Evolutionary conservation across 495 filamentous ascomycete genomes (phyloP).

Genomic region (Barbatosphaeria neglecta): DNA sequence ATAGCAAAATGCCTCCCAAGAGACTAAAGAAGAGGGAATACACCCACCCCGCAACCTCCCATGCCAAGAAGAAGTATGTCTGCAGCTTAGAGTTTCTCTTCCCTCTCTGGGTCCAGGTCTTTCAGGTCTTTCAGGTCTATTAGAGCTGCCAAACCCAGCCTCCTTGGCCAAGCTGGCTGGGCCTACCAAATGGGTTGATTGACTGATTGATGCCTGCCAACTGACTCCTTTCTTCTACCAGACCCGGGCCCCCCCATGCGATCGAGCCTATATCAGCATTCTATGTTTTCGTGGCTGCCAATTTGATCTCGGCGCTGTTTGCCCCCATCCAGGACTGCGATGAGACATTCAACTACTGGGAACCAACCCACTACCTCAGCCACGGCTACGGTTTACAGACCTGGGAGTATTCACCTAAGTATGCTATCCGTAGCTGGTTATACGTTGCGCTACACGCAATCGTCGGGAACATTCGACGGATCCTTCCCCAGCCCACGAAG

Average conservation of each 20-base stretch:
- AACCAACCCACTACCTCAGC: conserved; percentile 86
- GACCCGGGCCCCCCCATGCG: conserved; percentile 45
- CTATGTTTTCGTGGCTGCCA: conserved; percentile 61
- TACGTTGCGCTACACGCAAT: conserved; percentile 80
- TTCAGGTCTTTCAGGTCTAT: too few relatives aligned
- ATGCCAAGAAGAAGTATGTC: conserved; percentile 34
- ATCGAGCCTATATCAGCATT: conserved; percentile 64
- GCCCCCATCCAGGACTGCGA: conserved; percentile 97
- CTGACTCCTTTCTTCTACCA: conserved; percentile 16
- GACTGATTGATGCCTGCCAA: too few relatives aligned
- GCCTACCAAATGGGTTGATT: too few relatives aligned
- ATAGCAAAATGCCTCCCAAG: conserved; percentile 20
- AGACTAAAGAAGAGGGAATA: conserved; percentile 16
- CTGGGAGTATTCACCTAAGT: conserved; percentile 97
- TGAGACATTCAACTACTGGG: conserved; percentile 99
- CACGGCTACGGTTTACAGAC: conserved; percentile 93
- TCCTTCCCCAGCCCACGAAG: conserved; percentile 49
- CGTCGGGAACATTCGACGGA: conserved; percentile 49
- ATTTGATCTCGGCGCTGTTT: conserved; percentile 65
- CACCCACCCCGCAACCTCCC: conserved; percentile 31
- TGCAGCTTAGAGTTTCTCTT: too few relatives aligned
- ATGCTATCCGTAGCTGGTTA: conserved; percentile 90
- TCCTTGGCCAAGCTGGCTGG: too few relatives aligned
- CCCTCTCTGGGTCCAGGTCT: too few relatives aligned
- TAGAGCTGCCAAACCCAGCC: too few relatives aligned